Evolutionary conservation across 2,329 filamentous ascomycete genomes (phyloP), one percentile per base, ranked within the genome.

Genomic region (Sarocladiaceae sp.): DNA sequence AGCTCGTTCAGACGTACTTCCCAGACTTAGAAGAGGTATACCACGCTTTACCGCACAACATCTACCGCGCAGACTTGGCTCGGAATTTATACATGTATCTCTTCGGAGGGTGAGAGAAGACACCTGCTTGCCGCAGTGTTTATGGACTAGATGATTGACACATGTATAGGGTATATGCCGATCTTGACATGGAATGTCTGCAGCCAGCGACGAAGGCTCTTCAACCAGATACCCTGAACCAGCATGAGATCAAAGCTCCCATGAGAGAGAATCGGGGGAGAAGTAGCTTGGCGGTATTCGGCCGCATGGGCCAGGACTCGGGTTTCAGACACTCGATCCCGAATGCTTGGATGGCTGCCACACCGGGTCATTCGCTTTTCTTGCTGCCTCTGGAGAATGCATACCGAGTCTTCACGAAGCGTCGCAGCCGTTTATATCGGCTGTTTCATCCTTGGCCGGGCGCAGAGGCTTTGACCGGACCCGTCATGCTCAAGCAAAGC

Each of bases 311-410:
- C 39, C 50, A 45, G 3, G 54, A 63, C 46, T 45, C 50, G 1
- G 40, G 37, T 2, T 61, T 55, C 26, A 46, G 48, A 19, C 57
- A 63, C 42, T 58, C 55, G n/a, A 62, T 64, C 19, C 61, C 60
- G 32, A 64, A 64, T 37, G 62, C 60, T 3, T 64, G 60, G 60
- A 64, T 63, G 61, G 60, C 58, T 4, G 51, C 61, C 3, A 58
- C 59, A 1, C 62, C 60, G 0, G 56, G 58, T 15, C 59, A 64
- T 40, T 56, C 60, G 1, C 59, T 64, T 47, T 62, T 61, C 47
- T 52, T 63, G 6, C 42, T 54, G 6, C 54, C 60, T 1, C 29
- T 59, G 13, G 33, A 59, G 26, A 48, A 12, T 11, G 49, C 46
- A 1, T 13, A 26, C n/a, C 33, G 19, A 6, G 41, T 50, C 18